Base-by-base conservation (phyloP, 495 filamentous ascomycete species). In the Penicillium lagena region DNA sequence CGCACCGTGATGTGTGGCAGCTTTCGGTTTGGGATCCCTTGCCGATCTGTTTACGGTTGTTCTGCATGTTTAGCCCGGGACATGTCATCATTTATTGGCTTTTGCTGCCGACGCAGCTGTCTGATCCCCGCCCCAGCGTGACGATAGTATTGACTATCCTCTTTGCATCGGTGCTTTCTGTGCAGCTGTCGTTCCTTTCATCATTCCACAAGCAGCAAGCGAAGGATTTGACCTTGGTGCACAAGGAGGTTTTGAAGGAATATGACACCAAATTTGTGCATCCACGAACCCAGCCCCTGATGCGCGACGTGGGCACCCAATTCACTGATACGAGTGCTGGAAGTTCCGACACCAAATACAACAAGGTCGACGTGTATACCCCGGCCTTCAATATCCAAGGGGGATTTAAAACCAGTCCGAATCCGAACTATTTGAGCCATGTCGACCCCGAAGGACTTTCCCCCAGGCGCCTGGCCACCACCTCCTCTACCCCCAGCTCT, bases 221-320 rank as follows among this genome's bases (percentile, higher is more conserved):
- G 35, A 95, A 90, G 56, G 93, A 98, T 62, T 75, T 78, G 1
- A 74, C 81, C 0, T 67, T 97, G 27, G 86, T 97, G 40, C 86
- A 93, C 40, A 90, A 85, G 50, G 88, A 96, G 62, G 90, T 98
- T 7, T 67, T 96, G 68, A 81, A 89, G 58, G 93, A 98, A 67
- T 98, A 98, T 64, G 88, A 98, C 63, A 86, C 80, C 38, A 97
- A 97, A 72, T 95, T 80, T 49, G 93, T 98, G 2, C 88, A 94
- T 59, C 93, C 94, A 9, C 75, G 82, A n/a, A 78, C 94, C 8
- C 85, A 91, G 46, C 82, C 79, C 9, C 73, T 85, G 12, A 83
- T 87, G 54, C 80, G 93, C 49, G 89, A 97, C 58, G 90, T 93
- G 7, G 86, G 78, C 9, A 89, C 82, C 0, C 90, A 96, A 55